A percentile compares a stretch with the other conserved stretches of the same genome.
phyloP scores from a whole-genome alignment of 257 asterid genomes.

The Solanum etuberosum region DNA sequence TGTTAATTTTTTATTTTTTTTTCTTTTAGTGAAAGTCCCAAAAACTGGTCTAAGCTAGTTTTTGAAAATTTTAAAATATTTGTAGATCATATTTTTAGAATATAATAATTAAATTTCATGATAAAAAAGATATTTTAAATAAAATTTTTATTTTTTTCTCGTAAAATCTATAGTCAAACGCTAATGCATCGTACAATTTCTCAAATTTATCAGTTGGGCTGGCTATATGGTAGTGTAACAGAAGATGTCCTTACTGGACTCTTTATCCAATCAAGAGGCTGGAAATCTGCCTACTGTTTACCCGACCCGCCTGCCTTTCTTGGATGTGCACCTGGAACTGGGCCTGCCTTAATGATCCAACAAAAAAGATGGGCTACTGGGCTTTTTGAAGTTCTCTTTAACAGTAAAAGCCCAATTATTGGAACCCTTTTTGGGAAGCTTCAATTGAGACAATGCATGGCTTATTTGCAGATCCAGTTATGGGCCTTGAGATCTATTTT shows the following conservation, averaged over 20 bases:
- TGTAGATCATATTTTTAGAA: background rate
- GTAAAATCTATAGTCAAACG: no score
- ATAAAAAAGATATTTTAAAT: no score
- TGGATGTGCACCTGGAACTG: conserved; percentile 21
- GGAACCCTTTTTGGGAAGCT: background rate
- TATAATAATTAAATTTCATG: no score
- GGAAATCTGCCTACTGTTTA: conserved; percentile 14
- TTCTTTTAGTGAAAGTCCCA: background rate
- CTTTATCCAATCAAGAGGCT: conserved; percentile 16
- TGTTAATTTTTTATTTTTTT: no score
- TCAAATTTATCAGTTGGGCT: conserved; percentile 17
- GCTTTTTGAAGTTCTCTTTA: conserved; percentile 11
- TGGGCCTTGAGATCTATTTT: conserved; percentile 26
- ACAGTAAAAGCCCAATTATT: conserved; percentile 7
- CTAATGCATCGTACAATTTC: no score
- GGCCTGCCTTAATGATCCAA: conserved; percentile 13
- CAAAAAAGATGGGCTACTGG: conserved; percentile 36
- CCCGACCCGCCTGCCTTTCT: conserved; percentile 25
- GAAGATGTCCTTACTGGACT: conserved; percentile 24
- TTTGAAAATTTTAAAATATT: background rate
- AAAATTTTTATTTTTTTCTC: no score
- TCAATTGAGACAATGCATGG: conserved; percentile 16
- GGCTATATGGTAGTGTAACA: conserved; percentile 22
- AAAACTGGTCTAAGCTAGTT: background rate
- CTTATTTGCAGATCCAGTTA: conserved; percentile 1